Evolutionary conservation across 2,329 filamentous ascomycete species (phyloP), one percentile per base, ranked within the genome.

Genomic region (Aaosphaeria pasadenensis): DNA sequence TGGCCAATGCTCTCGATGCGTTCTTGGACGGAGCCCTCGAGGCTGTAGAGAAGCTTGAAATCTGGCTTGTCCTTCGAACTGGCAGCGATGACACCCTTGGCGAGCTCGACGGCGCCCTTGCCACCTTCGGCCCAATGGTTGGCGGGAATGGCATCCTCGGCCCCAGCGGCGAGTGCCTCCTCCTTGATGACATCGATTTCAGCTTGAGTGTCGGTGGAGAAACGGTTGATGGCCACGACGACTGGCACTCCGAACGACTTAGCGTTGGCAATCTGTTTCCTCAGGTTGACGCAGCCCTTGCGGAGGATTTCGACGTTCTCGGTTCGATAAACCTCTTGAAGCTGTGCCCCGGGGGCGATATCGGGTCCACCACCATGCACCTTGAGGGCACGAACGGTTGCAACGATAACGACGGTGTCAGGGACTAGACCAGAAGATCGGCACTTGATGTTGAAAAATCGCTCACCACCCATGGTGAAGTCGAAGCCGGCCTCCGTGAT

Each of bases 391-490:
- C 94, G 87, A 41, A 99, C 89, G 2, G 94, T 99, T 28, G 94
- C 92, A 35, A 99, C 94, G 50, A 99, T 86, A 40, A 99, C 90
- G 5, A 96, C 91, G 1, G 91, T 89, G 64, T 99, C 94, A 2
- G 94, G 94, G 2, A 90, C 84, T 41, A 99, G 85, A 28, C 92
- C 92, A 5, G 92, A 96, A 7, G 91, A 88, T 51, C 94, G 88
- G 77, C 94, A 97, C 81, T 99, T 99, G 80, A 99, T 97, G 78
- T 99, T 97, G 84, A 99, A 97, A 81, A 99, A 99, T 45, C 94
- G 88, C 80, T 99, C 94, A 54, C 94, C 94, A 56, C 94, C 94
- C 94, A 99, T 99, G 63, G 94, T 97, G 76, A 99, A 99, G 74
- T 99, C 94, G 71, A 99, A 99, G 7, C 94, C 94, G 45, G 94